Evolutionary conservation across 441 rosid species (phyloP), one percentile per base, ranked within the genome.

Genomic region (Pelargonium fulgidum): DNA sequence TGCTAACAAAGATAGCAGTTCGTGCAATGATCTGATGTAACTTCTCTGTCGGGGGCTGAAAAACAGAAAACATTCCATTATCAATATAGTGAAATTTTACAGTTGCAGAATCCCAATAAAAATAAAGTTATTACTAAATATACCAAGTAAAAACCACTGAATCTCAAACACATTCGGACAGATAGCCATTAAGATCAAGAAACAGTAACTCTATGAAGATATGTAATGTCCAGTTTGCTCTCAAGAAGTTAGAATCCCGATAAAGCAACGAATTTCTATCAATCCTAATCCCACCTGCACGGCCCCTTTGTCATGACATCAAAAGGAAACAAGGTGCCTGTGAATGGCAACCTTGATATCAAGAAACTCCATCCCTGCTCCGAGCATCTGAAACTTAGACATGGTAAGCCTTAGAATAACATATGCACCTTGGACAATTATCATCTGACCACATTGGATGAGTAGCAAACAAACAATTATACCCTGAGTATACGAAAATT

Each of bases 341-440:
- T n/a, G n/a, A n/a, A n/a, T n/a, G n/a, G n/a, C n/a, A n/a, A n/a
- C n/a, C n/a, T n/a, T n/a, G n/a, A n/a, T n/a, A n/a, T n/a, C n/a
- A n/a, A 89, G 93, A 89, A 87, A 87, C 90, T 75, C 84, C 85
- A 77, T 83, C 89, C 74, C 90, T 87, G 87, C 97, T 78, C 93
- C 99, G 70, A 86, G 93, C 84, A 93, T 93, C 99, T 93, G 99
- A 89, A 93, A 93, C 99, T 93, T 91, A 81, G 97, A 91, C 92
- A 93, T 85, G 75, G 78, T 89, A 87, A 88, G 88, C 98, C 98
- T 93, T 87, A 91, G 97, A 89, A 89, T 70, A 84, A 89, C 86
- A 88, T 71, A 84, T 81, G 89, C 92, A 84, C 85, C 86, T 86
- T 83, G 78, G 84, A 81, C 82, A 87, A 79, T 84, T 84, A 79